Base-by-base conservation (phyloP, 148 eudicot genomes). In the Rhododendron griersonianum region DNA sequence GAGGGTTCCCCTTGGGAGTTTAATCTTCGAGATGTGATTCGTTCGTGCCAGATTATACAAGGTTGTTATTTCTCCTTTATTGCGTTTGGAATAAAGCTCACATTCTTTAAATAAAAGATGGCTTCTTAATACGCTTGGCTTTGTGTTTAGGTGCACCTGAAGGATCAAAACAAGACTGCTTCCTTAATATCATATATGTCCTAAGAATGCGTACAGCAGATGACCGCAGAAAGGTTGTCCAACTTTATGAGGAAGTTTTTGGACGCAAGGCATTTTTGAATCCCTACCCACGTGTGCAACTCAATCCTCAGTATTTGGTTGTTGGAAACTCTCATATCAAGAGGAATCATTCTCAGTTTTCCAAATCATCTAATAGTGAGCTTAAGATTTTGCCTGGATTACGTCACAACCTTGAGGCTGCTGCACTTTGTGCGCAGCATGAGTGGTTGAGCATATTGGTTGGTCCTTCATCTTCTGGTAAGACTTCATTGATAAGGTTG, bases 1-100 rank as follows among this genome's bases (percentile, higher is more conserved):
- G 93, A 93, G 71, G 99, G 99, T 50, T 93, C 96, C 78, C 99
- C 99, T n/a, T 97, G 99, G 99, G 99, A 97, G 90, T 97, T 97
- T 85, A 97, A 97, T 89, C 93, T 97, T 41, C 95, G 99, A 53
- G 99, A 97, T 90, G 92, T 97, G 74, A 89, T 93, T 53, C 98
- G 99, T 84, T 97, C 98, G 21, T 97, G 99, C 86, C 89, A 97
- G 91, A 92, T 97, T 79, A 93, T 97, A 57, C 84, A 93, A 93
- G 98, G 99, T 96, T 73, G 41, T 67, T 59, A 28, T 30, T 55
- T 63, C 5, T 53, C 80, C 35, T 25, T 71, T 33, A 79, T 37
- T 57, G 16, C 30, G 14, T 81, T 53, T 44, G 44, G 35, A 7
- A 16, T 86, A n/a, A 28, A 81, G n/a, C 35, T 57, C 7, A 4